Base-by-base conservation (phyloP, 2,329 filamentous ascomycete species). In the Ophiostoma ips region DNA sequence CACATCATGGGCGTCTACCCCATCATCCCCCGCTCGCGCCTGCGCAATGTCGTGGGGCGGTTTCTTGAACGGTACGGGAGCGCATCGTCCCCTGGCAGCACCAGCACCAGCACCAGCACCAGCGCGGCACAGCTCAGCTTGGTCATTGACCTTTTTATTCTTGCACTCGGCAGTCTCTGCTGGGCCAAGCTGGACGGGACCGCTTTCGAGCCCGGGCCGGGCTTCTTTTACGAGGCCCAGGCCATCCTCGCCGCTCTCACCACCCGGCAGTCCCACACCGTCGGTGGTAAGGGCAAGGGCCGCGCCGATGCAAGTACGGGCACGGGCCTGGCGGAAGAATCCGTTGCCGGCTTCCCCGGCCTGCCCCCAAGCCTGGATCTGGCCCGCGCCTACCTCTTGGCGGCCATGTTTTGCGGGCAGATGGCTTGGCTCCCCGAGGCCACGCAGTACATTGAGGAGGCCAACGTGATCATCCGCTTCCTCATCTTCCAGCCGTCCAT, bases 391-490 rank as follows among this genome's bases (percentile, higher is more conserved):
- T 49, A 57, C 31, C 50, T 57, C 4, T 45, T 57, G 10, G 55
- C 54, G 16, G 51, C 50, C 1, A 46, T 57, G 15, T 52, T 52
- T 11, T 57, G 55, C n/a, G 46, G 49, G 3, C 55, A 57, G 47
- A 21, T 55, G 16, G 50, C 50, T 3, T 52, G 48, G 43, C 34
- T 53, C 3, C 38, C 35, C 5, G 50, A 54, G 5, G 55, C 55
- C 5, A 38, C 52, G 8, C 9, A 21, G 13, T 51, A 55, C 18
- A 19, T 55, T 10, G 49, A 40, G 6, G 34, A 47, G 18, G 54
- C 55, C n/a, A 33, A 48, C 8, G 19, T 30, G 2, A 37, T 46
- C 4, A n/a, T 56, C 12, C 19, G 49, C 18, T 31, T 16, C 12
- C 28, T 55, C 30, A 47, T 56, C 3, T 41, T 28, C 19, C 49